Evolutionary conservation across 345 rosid genomes (phyloP), one percentile per base, ranked within the genome.

Genomic region (Salix arbutifolia): DNA sequence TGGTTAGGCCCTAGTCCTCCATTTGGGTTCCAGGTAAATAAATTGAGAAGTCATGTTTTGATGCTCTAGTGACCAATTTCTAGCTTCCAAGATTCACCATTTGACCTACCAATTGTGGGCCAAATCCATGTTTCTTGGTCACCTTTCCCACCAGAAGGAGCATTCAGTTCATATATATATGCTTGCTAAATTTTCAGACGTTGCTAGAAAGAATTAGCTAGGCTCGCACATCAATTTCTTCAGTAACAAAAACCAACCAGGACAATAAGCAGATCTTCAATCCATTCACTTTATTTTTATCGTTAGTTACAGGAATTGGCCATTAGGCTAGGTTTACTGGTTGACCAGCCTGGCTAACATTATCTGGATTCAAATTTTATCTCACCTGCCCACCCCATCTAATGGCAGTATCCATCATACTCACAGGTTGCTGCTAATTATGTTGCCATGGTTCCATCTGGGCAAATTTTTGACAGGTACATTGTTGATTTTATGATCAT

Each of bases 371-470:
- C 30, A 19, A 8, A 28, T 65, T 8, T 11, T 33, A 33, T 13
- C 6, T 62, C 25, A 28, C 26, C 26, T 61, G 56, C 2, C 25
- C 60, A 76, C 69, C 44, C 23, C 26, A 18, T 64, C 52, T 81
- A 25, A 66, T 52, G n/a, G 23, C 64, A 52, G 30, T 72, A 71
- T 60, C n/a, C 3, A 33, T 61, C 21, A 61, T 42, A 68, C 26
- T 67, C 44, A 31, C 83, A 92, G 98, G 98, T 91, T 79, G 97
- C 98, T 69, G 97, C 97, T 44, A 94, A 92, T 82, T 92, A 88
- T 85, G 94, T 92, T 65, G 98, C 98, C 75, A 92, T 94, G 98
- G 83, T 94, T 86, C 97, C 97, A 61, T 91, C 97, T n/a, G 95
- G 97, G 23, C 97, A 94, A 82, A 88, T 94, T 66, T 94, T 94